phyloP scores from a whole-genome alignment of 139 green algal genomes.

The Gonium pectorale region DNA sequence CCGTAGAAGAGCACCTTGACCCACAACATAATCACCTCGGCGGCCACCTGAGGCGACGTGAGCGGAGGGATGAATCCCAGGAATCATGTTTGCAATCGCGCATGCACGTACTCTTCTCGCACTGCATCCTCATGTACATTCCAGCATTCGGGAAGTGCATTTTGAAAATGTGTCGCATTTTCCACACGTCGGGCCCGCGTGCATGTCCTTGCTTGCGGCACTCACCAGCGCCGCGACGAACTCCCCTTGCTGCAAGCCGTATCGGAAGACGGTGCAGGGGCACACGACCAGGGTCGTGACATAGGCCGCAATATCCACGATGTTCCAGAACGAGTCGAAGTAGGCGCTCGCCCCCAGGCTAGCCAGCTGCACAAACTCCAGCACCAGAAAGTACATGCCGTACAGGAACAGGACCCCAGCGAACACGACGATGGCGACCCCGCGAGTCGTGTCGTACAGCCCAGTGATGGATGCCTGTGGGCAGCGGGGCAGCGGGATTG shows the following conservation, averaged over 20 bases:
- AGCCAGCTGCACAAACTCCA: constrained; percentile 49
- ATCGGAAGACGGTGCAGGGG: constrained; percentile 42
- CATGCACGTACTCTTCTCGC: too few species aligned
- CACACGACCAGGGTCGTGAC: constrained; percentile 42
- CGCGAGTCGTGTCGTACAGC: background rate
- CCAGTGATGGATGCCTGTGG: constrained; percentile 1
- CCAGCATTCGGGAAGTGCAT: too few species aligned
- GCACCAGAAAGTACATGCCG: constrained; percentile 42
- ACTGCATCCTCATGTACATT: too few species aligned
- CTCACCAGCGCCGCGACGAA: constrained; percentile 32
- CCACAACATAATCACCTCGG: constrained; percentile 57
- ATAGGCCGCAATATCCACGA: constrained; percentile 51
- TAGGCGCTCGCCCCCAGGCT: constrained; percentile 40
- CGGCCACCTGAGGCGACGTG: constrained; percentile 4
- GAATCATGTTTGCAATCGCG: background rate
- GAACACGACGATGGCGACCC: constrained; percentile 11
- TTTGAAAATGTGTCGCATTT: too few species aligned
- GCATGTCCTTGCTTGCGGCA: too few species aligned
- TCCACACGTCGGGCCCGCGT: too few species aligned
- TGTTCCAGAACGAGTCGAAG: constrained; percentile 56
- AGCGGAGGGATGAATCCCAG: too few species aligned
- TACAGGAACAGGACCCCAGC: constrained; percentile 43
- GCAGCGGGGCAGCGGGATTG: too few species aligned
- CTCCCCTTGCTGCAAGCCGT: background rate
- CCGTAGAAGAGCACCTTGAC: constrained; percentile 59